phyloP scores from a whole-genome alignment of 1,139 yeast species.

The Nadsonia commutata region DNA sequence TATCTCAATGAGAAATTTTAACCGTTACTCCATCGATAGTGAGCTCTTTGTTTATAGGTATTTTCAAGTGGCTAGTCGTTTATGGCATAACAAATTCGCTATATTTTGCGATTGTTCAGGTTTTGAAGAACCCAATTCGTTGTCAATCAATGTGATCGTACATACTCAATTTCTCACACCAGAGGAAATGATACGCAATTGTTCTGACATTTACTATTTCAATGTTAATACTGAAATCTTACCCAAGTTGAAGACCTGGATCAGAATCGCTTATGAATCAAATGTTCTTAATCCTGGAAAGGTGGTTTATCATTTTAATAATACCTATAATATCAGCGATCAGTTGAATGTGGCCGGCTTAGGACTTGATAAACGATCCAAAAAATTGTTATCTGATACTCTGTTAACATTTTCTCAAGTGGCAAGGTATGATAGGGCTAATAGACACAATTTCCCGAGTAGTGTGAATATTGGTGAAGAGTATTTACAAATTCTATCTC shows the following conservation, averaged over 20 bases:
- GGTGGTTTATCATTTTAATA: conserved; percentile 14
- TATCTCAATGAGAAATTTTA: conserved; percentile 33
- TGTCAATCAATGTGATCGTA: neutral
- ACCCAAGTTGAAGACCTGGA: conserved; percentile 19
- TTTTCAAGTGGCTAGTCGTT: conserved; percentile 53
- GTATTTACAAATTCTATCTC: conserved; percentile 41
- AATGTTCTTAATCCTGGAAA: conserved; percentile 15
- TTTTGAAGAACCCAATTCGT: conserved; percentile 21
- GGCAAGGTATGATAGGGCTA: neutral
- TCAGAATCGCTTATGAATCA: conserved; percentile 17
- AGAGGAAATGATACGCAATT: conserved; percentile 36
- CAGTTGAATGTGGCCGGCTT: conserved; percentile 13
- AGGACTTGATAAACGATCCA: conserved; percentile 14
- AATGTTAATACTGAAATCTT: conserved; percentile 39
- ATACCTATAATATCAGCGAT: conserved; percentile 12
- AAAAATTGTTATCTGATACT: neutral
- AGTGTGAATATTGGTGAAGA: conserved; percentile 56
- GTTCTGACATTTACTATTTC: conserved; percentile 42
- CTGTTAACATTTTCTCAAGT: conserved; percentile 19
- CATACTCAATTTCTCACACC: conserved; percentile 22
- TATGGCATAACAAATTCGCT: conserved; percentile 59
- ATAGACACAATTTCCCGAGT: neutral
- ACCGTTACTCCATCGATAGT: conserved; percentile 32
- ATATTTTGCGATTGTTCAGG: conserved; percentile 60
- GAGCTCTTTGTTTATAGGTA: conserved; percentile 46